Conservation (phyloP, 2,329 filamentous ascomycete genomes). For the Fusarium miscanthi region DNA sequence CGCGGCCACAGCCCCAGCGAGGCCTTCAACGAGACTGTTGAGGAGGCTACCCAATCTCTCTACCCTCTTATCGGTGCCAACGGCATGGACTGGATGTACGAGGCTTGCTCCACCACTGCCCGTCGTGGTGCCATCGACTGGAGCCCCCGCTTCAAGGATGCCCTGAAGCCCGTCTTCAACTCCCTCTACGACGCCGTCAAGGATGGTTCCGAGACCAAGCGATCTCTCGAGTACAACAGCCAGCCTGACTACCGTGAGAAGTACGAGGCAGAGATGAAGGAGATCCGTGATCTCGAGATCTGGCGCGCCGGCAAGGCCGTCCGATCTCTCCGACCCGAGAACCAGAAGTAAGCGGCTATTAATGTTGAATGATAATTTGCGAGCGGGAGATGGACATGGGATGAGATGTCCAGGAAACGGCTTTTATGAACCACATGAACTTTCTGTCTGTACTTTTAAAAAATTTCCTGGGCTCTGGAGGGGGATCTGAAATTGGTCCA, state of each 20-base stretch:
- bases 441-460: constrained; percentile 44
- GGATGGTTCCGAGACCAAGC: constrained; percentile 92
- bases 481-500: constrained; percentile 42
- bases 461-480: constrained; percentile 37
- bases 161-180: constrained; percentile 98
- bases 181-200: constrained; percentile 93
- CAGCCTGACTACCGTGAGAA: constrained; percentile 96
- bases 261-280: constrained; percentile 98
- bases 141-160: constrained; percentile 96
- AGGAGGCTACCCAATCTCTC: constrained; percentile 97
- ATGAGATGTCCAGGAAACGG: constrained; percentile 35
- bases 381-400: constrained; percentile 14
- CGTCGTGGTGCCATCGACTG: constrained; percentile 99
- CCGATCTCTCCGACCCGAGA: constrained; percentile 86
- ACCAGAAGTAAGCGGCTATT: constrained; percentile 73
- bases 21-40: constrained; percentile 99
- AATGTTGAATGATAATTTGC: constrained; percentile 30
- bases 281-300: constrained; percentile 98
- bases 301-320: constrained; percentile 99
- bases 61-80: constrained; percentile 98
- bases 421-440: constrained; percentile 40
- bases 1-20: constrained; percentile 96
- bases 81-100: constrained; percentile 99
- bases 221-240: constrained; percentile 96
- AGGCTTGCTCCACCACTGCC: constrained; percentile 98